A percentile compares a stretch with the other conserved stretches of the same genome.
These are phyloP conservation scores for Neltuma alba DNA, from an alignment of 306 rosid genomes.

Conservation along the genomic window DNA sequence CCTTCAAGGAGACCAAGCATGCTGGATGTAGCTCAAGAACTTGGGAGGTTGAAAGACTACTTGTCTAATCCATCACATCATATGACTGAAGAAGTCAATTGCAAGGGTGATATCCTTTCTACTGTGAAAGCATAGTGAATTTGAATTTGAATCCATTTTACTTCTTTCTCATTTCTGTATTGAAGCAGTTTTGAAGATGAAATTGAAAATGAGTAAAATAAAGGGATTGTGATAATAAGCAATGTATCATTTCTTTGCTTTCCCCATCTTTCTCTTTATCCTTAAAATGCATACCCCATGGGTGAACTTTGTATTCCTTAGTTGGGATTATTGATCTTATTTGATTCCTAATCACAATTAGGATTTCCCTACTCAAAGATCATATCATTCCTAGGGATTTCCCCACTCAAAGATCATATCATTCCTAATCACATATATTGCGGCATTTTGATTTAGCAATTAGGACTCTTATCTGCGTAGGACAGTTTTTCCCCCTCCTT, in stretches of 20 bases:
- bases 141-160: slow-evolving; percentile 12
- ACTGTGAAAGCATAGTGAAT: slow-evolving; percentile 3
- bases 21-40: slow-evolving; percentile 76
- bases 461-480: neutral
- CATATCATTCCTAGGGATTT: neutral
- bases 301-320: neutral
- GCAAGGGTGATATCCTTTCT: slow-evolving; percentile 19
- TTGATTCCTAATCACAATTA: neutral
- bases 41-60: slow-evolving; percentile 71
- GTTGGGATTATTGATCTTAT: neutral
- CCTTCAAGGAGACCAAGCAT: slow-evolving; percentile 82
- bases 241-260: neutral
- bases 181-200: neutral
- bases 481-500: neutral
- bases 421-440: neutral
- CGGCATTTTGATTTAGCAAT: neutral
- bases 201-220: neutral
- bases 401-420: neutral
- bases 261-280: neutral
- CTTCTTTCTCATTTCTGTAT: neutral
- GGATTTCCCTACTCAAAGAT: neutral
- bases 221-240: neutral
- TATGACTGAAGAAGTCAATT: slow-evolving; percentile 29
- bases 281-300: neutral
- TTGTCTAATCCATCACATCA: slow-evolving; percentile 49